Evolutionary conservation across 2,329 filamentous ascomycete genomes (phyloP).

Genomic region (Fusarium sacchari): DNA sequence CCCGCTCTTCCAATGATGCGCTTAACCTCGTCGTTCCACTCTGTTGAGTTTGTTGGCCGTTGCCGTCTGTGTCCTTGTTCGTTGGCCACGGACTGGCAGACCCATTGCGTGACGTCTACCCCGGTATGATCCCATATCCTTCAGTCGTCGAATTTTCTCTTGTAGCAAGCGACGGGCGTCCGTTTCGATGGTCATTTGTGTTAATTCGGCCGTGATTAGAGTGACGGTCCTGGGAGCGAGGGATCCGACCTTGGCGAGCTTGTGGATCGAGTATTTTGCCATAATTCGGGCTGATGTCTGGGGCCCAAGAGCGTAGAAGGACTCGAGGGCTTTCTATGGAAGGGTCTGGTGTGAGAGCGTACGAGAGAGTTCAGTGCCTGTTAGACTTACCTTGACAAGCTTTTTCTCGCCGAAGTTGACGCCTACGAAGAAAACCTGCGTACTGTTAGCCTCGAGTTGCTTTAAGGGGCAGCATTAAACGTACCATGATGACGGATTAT

Average conservation of each 20-base stretch:
- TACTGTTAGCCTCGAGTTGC: neutral
- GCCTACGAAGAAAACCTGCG: slow-evolving; percentile 84
- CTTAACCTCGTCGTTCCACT: slow-evolving; percentile 54
- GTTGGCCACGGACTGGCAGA: slow-evolving; percentile 90
- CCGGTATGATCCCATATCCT: slow-evolving; percentile 90
- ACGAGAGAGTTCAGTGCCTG: neutral
- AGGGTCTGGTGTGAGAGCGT: slow-evolving; percentile 19
- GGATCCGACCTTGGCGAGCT: slow-evolving; percentile 79
- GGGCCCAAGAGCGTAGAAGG: slow-evolving; percentile 87
- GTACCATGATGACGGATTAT: slow-evolving; percentile 40
- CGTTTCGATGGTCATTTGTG: slow-evolving; percentile 93
- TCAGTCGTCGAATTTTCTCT: slow-evolving; percentile 86
- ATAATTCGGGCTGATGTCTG: slow-evolving; percentile 77
- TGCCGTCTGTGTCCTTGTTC: slow-evolving; percentile 78
- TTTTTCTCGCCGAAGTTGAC: slow-evolving; percentile 85
- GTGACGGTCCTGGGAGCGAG: slow-evolving; percentile 81
- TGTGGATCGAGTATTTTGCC: slow-evolving; percentile 89
- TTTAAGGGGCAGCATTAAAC: neutral
- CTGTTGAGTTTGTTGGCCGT: slow-evolving; percentile 71
- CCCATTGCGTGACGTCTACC: slow-evolving; percentile 93
- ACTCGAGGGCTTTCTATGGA: slow-evolving; percentile 75
- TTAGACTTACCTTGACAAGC: slow-evolving; percentile 78
- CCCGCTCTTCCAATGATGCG: neutral
- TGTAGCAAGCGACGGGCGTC: slow-evolving; percentile 80
- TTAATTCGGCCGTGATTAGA: slow-evolving; percentile 84